Base-by-base conservation (phyloP, 768 basidiomycete species). In the Terana coerulea region DNA sequence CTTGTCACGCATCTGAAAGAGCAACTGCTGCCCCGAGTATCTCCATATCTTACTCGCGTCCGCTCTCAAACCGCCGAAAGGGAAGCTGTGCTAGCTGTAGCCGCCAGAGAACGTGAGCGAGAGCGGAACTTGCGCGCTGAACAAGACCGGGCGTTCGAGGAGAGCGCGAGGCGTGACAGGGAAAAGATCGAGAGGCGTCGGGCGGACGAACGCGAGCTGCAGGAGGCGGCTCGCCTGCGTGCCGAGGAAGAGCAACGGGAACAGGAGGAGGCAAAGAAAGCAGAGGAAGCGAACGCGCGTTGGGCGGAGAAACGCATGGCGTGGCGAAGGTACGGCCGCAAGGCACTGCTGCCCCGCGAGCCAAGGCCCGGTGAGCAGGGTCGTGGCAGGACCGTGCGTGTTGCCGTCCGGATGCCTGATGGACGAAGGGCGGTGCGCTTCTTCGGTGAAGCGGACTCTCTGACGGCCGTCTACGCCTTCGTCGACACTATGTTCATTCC, bases 1-100 rank as follows among this genome's bases (percentile, higher is more conserved):
- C 78, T 98, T 17, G 63, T 78, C 7, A 70, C 78, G 5, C 88
- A 95, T 59, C 75, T 98, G 1, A 74, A 76, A 17, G 75, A 75
- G 8, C 78, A 84, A 36, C 77, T 98, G 42, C 69, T 98, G 1
- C 94, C 95, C 0, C 89, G 94, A 19, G 84, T 92, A 3, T 70
- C 65, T 0, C 83, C 94, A 0, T 91, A 84, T 71, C 79, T 99
- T 9, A 69, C 73, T 8, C 79, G 86, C 15, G 72, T 91, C 47
- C 77, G 72, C 14, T 63, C 75, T 0, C 73, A 79, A 43, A 63
- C 81, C 61, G 69, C 85, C 57, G 73, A 72, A 43, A 67, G 70
- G 19, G 72, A 74, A 15, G 64, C 70, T 40, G 79, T 55, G 59
- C 67, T 51, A 26, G 60, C 65, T 30, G 47, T 71, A 5, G 58